A percentile compares a stretch with the other conserved stretches of the same genome.
Conservation (phyloP, 225 moss, liverwort and hornwort genomes). For the Pseudisothecium myosuroides region DNA sequence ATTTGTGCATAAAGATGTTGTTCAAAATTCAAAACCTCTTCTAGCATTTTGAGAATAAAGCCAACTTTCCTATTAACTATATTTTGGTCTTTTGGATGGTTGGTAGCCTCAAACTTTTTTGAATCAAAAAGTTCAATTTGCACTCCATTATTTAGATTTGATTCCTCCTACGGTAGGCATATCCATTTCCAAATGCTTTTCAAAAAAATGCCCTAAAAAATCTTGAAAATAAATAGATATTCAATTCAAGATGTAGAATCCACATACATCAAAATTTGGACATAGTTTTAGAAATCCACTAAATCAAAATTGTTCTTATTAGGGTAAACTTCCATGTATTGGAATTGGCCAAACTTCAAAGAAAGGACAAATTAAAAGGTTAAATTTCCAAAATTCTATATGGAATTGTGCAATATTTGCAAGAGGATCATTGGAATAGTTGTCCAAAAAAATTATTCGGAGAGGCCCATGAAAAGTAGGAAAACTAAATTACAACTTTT, state of each 20-base stretch:
- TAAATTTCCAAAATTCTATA: background rate
- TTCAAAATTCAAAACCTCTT: background rate
- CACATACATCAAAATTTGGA: rapidly evolving
- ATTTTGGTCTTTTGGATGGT: rapidly evolving
- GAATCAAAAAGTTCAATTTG: background rate
- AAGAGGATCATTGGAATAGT: background rate
- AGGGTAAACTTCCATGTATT: rapidly evolving
- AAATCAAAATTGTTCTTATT: background rate
- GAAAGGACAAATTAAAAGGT: background rate
- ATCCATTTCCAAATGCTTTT: rapidly evolving
- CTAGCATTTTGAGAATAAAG: background rate
- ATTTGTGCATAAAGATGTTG: rapidly evolving
- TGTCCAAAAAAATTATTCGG: rapidly evolving
- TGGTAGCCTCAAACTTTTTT: background rate
- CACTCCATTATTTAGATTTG: background rate
- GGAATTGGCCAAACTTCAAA: background rate
- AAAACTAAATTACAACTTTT: background rate
- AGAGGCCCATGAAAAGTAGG: background rate
- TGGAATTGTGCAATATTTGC: background rate
- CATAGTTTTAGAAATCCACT: background rate
- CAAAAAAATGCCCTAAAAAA: background rate
- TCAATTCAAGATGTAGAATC: background rate
- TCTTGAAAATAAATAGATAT: background rate
- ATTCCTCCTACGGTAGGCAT: rapidly evolving
- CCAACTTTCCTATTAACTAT: background rate